A percentile compares a stretch with the other conserved stretches of the same genome.
phyloP scores from a whole-genome alignment of 2,329 filamentous ascomycete species.

The Fusarium fracticaudum region DNA sequence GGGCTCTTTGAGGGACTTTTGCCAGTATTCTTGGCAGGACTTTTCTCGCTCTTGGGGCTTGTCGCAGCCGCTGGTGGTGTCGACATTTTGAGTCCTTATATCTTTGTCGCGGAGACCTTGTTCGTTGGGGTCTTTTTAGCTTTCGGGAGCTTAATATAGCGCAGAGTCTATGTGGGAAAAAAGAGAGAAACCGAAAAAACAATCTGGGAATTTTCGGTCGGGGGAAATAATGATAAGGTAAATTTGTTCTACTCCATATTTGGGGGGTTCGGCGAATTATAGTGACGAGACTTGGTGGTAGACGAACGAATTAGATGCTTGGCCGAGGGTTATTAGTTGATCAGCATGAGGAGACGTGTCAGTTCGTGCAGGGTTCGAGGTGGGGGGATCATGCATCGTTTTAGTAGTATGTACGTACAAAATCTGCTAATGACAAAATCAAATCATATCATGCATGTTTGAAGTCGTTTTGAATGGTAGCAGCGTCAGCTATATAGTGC shows the following conservation, averaged over 20 bases:
- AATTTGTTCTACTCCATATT: neutral
- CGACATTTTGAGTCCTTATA: neutral
- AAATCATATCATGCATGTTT: neutral
- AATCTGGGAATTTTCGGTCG: neutral
- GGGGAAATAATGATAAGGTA: neutral
- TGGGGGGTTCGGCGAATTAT: neutral
- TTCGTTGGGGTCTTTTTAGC: neutral
- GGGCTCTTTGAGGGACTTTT: slow-evolving; percentile 9
- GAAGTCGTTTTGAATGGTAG: rapidly evolving
- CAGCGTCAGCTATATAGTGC: neutral
- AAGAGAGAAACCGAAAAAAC: neutral
- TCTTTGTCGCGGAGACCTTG: neutral
- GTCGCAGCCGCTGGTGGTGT: slow-evolving; percentile 11
- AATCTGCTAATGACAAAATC: neutral
- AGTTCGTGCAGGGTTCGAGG: neutral
- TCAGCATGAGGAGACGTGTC: neutral
- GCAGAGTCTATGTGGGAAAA: neutral
- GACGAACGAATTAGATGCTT: neutral
- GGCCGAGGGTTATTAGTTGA: neutral
- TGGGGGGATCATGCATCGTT: neutral
- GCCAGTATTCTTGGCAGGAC: neutral
- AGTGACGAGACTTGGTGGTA: neutral
- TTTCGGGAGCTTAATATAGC: neutral
- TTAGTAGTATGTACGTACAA: too few species aligned
- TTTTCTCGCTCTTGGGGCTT: slow-evolving; percentile 8